Conservation (phyloP, 1,139 yeast genomes). For the Debaryomyces fabryi region DNA sequence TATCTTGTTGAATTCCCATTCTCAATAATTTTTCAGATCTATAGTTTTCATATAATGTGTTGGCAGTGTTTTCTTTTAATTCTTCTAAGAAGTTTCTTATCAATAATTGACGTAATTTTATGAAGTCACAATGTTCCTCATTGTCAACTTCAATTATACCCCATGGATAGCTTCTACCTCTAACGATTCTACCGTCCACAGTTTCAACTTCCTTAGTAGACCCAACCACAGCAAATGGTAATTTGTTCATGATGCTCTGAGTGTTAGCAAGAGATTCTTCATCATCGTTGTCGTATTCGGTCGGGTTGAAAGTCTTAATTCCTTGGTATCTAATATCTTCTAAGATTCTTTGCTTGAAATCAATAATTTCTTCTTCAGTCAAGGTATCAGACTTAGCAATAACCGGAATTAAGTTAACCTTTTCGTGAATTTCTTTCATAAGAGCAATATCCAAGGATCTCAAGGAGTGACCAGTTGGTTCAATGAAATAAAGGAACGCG, state of each 20-base stretch:
- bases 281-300: constrained; percentile 80
- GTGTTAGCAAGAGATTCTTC: constrained; percentile 75
- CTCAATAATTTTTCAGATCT: constrained; percentile 78
- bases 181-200: constrained; percentile 74
- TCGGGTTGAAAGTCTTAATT: constrained; percentile 80
- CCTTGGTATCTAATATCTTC: constrained; percentile 77
- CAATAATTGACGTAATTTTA: constrained; percentile 84
- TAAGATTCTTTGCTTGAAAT: constrained; percentile 74
- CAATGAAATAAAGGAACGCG: constrained; percentile 87
- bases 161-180: constrained; percentile 98
- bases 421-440: constrained; percentile 86
- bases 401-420: constrained; percentile 91
- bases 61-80: constrained; percentile 82
- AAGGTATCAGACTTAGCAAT: constrained; percentile 94
- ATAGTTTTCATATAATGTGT: constrained; percentile 81
- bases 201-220: constrained; percentile 77
- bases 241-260: constrained; percentile 63
- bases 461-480: constrained; percentile 95
- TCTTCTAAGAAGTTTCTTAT: constrained; percentile 93
- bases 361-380: constrained; percentile 79
- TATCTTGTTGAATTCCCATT: constrained; percentile 93
- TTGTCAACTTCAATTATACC: constrained; percentile 96
- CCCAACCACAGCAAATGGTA: constrained; percentile 96
- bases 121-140: constrained; percentile 92
- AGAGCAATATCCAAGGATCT: constrained; percentile 87